A percentile compares a stretch with the other conserved stretches of the same genome.
Evolutionary conservation across 1,284 basidiomycete genomes (phyloP).

Genomic region (Cryptococcus wingfieldii): DNA sequence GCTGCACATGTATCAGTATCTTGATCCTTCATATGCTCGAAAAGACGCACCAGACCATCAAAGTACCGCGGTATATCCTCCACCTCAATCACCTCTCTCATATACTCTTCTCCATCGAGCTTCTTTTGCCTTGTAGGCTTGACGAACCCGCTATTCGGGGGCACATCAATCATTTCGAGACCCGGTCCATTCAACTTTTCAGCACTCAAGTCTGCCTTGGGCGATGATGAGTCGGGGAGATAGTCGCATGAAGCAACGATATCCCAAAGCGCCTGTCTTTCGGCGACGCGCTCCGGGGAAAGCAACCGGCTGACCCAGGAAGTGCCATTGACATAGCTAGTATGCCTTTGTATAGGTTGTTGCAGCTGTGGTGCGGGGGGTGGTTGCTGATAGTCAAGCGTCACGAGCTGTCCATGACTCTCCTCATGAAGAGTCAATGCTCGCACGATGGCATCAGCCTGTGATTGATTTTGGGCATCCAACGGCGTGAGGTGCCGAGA

Average conservation of each 20-base stretch:
- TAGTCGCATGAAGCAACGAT: conserved; percentile 1
- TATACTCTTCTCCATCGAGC: not conserved
- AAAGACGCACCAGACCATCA: not conserved
- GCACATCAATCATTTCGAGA: not conserved
- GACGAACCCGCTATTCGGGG: not conserved
- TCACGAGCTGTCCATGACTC: too few relatives aligned
- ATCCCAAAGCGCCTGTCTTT: not conserved
- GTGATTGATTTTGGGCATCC: too few relatives aligned
- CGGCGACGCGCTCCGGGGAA: not conserved
- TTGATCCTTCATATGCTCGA: not conserved
- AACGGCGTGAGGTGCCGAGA: too few relatives aligned
- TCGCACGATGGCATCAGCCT: too few relatives aligned
- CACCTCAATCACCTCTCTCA: not conserved
- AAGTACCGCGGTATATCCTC: conserved; percentile 1
- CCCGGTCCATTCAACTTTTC: not conserved
- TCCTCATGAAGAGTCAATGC: too few relatives aligned
- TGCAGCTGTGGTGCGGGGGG: too few relatives aligned
- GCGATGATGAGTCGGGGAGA: not conserved
- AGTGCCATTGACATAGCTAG: too few relatives aligned
- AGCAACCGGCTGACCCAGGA: too few relatives aligned
- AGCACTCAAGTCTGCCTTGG: not conserved
- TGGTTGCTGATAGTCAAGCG: too few relatives aligned
- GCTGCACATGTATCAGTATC: not conserved
- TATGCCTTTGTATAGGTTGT: too few relatives aligned
- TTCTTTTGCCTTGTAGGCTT: conserved; percentile 2